Conservation (phyloP, 108 stramenopile genomes). For the Tribonema minus region DNA sequence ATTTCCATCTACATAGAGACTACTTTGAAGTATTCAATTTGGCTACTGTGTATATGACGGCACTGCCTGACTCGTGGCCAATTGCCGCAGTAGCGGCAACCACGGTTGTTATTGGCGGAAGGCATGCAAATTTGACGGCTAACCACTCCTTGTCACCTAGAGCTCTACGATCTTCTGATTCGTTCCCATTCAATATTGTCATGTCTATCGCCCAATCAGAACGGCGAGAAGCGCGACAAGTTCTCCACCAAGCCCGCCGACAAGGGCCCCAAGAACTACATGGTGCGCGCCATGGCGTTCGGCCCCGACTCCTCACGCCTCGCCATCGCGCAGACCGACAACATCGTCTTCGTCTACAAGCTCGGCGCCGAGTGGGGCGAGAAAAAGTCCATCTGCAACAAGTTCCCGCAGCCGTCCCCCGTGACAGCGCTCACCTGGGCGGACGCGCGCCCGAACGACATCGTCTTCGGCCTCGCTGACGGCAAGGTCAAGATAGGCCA, state of each 20-base stretch:
- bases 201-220: too few relatives aligned
- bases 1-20: too few relatives aligned
- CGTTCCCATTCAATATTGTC: too few relatives aligned
- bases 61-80: too few relatives aligned
- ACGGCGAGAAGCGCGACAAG: constrained; percentile 60
- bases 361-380: constrained; percentile 57
- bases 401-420: constrained; percentile 53
- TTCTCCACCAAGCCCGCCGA: constrained; percentile 69
- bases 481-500: constrained; percentile 62
- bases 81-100: too few relatives aligned
- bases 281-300: constrained; percentile 58
- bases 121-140: too few relatives aligned
- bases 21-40: too few relatives aligned
- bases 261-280: constrained; percentile 55
- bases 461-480: constrained; percentile 64
- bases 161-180: too few relatives aligned
- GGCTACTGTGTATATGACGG: too few relatives aligned
- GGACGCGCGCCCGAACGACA: constrained; percentile 44
- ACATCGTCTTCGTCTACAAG: constrained; percentile 70
- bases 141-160: too few relatives aligned
- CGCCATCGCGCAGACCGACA: constrained; percentile 65
- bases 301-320: constrained; percentile 61
- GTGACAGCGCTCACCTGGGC: too few relatives aligned
- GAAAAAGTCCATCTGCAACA: constrained; percentile 67
- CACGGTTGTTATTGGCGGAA: too few relatives aligned